Base-by-base conservation (phyloP, 768 basidiomycete genomes). In the Boletales sp. region DNA sequence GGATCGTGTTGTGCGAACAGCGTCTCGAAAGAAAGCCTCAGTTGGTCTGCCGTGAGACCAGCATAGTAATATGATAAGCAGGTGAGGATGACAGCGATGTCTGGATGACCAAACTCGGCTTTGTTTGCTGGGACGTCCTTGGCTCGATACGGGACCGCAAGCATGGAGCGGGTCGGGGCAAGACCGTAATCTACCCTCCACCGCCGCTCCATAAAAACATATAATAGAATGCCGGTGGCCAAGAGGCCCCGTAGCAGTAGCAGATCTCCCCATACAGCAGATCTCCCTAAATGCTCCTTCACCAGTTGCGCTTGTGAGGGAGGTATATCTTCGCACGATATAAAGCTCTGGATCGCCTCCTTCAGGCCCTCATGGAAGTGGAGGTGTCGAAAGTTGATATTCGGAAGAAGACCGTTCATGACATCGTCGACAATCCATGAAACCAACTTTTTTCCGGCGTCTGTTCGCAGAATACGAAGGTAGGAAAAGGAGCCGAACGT, bases 241-340 rank as follows among this genome's bases (percentile, higher is more conserved):
- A 70, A 39, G 34, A 70, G 57, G 5, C 69, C 69, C n/a, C 69
- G 69, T 18, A 72, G 41, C 10, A 67, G 47, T 11, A 70, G 50
- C 5, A 70, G 38, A 17, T 51, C 55, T 7, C 34, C n/a, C 56
- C 61, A 64, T 14, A 56, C 6, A 7, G 29, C 11, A 0, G 43
- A 48, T 18, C 38, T 18, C 19, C 30, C 32, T 34, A 40, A 40
- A 13, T 27, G 43, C 12, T 32, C 35, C 37, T 48, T 29, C 15
- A 56, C 55, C 15, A 40, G 8, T 21, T 39, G 37, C 5, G 35
- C 19, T 11, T 46, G 24, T 7, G 38, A 40, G 1, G 19, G 34
- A 0, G 21, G n/a, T 11, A 54, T 27, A 9, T 59, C 46, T 19
- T 58, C 56, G 21, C 0, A 15, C 8, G 51, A 50, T 24, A 67